These are phyloP conservation scores for Eremomyces bilateralis DNA, from an alignment of 495 filamentous ascomycete genomes.

Conservation along the genomic window DNA sequence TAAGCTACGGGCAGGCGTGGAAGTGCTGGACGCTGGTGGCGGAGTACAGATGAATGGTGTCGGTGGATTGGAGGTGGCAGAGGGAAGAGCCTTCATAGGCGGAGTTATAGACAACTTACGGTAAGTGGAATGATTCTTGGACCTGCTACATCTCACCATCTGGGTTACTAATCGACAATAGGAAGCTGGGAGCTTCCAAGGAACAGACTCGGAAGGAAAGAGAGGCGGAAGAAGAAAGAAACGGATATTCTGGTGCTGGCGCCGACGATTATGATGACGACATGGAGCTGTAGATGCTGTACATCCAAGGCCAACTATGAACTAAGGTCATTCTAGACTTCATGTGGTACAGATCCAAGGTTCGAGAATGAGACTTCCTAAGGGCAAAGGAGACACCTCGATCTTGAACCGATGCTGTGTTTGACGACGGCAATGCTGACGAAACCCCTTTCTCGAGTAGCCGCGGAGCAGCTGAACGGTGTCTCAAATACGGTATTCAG, in stretches of 20 bases:
- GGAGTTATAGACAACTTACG: constrained; percentile 76
- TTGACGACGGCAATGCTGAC: too few relatives aligned
- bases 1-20: constrained; percentile 61
- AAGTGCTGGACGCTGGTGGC: constrained; percentile 47
- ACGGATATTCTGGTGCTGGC: constrained; percentile 15
- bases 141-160: not conserved
- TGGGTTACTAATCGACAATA: constrained; percentile 4
- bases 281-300: constrained; percentile 15
- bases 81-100: constrained; percentile 62
- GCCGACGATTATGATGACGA: constrained; percentile 19
- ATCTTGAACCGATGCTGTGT: too few relatives aligned
- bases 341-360: too few relatives aligned
- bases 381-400: too few relatives aligned
- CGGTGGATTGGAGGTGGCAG: constrained; percentile 76
- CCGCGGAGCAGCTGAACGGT: too few relatives aligned
- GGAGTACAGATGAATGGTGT: constrained; percentile 61
- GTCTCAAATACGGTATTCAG: too few relatives aligned
- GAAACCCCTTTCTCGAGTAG: too few relatives aligned
- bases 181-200: constrained; percentile 20
- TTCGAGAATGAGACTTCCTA: too few relatives aligned
- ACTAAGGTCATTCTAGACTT: too few relatives aligned
- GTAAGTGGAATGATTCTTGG: constrained; percentile 14
- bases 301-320: too few relatives aligned
- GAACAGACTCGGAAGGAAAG: constrained; percentile 19
- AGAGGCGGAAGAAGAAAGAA: constrained; percentile 19